These are phyloP conservation scores for Neopestalotiopsis sp. DNA, from an alignment of 2,329 filamentous ascomycete genomes.

Conservation along the genomic window DNA sequence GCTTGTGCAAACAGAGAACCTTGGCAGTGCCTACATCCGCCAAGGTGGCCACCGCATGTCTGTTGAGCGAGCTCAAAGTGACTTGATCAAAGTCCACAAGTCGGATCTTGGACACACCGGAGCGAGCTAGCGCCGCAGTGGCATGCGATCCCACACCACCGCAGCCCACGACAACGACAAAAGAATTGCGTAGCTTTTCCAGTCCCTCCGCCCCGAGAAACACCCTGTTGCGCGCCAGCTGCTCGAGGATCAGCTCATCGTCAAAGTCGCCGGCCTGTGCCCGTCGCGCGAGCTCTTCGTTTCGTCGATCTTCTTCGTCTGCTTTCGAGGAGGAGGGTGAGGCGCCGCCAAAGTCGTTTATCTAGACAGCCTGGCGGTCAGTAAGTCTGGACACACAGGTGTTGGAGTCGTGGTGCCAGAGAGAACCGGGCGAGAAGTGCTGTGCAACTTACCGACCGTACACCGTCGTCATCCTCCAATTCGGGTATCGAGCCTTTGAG, in stretches of 20 bases:
- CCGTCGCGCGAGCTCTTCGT: constrained; percentile 61
- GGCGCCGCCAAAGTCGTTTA: constrained; percentile 65
- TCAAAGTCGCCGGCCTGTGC: constrained; percentile 69
- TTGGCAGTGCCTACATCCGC: constrained; percentile 94
- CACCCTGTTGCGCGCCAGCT: constrained; percentile 60
- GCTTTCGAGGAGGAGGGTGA: constrained; percentile 34
- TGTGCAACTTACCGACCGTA: constrained; percentile 40
- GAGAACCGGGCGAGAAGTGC: not conserved
- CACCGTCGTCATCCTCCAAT: constrained; percentile 35
- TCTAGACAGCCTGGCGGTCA: constrained; percentile 44
- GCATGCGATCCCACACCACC: constrained; percentile 96
- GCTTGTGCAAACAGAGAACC: constrained; percentile 79
- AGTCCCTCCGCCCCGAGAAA: constrained; percentile 79
- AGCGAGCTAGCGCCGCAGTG: constrained; percentile 82
- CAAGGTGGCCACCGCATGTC: constrained; percentile 93
- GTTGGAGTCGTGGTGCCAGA: not conserved
- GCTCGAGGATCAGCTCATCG: constrained; percentile 87
- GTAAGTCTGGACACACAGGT: constrained; percentile 10
- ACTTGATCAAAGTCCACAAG: constrained; percentile 98
- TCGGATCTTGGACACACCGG: constrained; percentile 85
- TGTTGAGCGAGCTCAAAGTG: constrained; percentile 88
- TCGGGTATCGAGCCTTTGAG: constrained; percentile 66
- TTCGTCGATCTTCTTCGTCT: constrained; percentile 67
- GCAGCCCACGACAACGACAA: constrained; percentile 89
- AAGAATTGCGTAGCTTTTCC: constrained; percentile 76